Conservation (phyloP, 148 eudicot species). For the Talinum fruticosum region DNA sequence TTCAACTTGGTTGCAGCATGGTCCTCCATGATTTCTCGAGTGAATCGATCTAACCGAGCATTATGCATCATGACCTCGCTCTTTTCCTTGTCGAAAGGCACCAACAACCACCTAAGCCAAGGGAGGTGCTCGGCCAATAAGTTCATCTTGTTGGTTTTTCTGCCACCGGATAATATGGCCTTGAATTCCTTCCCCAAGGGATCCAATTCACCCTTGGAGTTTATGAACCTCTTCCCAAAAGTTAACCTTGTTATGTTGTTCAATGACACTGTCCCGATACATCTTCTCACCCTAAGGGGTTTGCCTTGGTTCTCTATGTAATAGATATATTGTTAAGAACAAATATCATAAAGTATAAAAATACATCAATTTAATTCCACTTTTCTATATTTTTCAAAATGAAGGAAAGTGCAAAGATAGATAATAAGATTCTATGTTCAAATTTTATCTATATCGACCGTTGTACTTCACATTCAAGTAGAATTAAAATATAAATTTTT, state of each 20-base stretch:
- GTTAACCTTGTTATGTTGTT: constrained; percentile 70
- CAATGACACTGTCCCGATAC: constrained; percentile 54
- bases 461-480: too few species aligned
- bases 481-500: too few species aligned
- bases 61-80: constrained; percentile 28
- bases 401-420: too few species aligned
- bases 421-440: too few species aligned
- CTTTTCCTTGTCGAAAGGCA: constrained; percentile 30
- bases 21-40: constrained; percentile 51
- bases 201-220: constrained; percentile 48
- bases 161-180: constrained; percentile 38
- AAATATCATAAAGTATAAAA: neutral
- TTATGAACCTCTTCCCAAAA: constrained; percentile 61
- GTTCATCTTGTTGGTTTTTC: constrained; percentile 33
- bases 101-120: constrained; percentile 54
- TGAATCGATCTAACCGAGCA: constrained; percentile 38
- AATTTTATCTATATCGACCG: too few species aligned
- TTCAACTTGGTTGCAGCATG: neutral
- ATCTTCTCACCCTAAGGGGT: constrained; percentile 38
- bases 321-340: neutral
- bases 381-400: too few species aligned
- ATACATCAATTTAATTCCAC: neutral
- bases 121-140: constrained; percentile 45
- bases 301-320: constrained; percentile 38
- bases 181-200: constrained; percentile 59